phyloP scores from a whole-genome alignment of 192 early-diverging fungal genomes.

The Thamnidium elegans region DNA sequence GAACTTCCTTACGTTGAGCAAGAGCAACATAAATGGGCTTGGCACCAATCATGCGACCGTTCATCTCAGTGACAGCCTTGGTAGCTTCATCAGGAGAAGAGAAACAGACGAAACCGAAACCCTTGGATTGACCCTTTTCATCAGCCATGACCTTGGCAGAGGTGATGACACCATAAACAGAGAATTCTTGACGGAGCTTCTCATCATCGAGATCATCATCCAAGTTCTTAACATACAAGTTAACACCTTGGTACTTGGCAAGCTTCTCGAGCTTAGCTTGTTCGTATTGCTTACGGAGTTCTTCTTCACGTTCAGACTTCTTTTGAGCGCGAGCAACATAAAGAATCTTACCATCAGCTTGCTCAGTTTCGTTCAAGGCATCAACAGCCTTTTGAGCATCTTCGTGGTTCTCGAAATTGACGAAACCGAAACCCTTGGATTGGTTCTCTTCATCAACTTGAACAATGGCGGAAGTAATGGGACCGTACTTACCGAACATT shows the following conservation, averaged over 20 bases:
- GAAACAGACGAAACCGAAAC: conserved; percentile 99
- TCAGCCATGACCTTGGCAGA: conserved; percentile 98
- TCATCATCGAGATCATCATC: conserved; percentile 97
- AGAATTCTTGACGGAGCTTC: conserved; percentile 94
- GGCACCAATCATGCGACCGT: conserved; percentile 73
- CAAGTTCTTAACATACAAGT: conserved; percentile 98
- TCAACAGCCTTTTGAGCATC: conserved; percentile 85
- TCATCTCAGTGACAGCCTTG: conserved; percentile 98
- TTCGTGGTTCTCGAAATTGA: conserved; percentile 94
- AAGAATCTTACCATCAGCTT: conserved; percentile 80
- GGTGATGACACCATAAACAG: conserved; percentile 93
- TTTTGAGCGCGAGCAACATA: conserved; percentile 98
- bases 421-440: conserved; percentile 95
- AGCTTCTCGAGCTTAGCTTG: conserved; percentile 93
- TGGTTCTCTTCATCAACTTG: conserved; percentile 75
- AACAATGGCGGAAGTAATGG: conserved; percentile 80
- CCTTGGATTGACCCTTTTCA: conserved; percentile 83
- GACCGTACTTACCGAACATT: conserved; percentile 79
- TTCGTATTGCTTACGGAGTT: conserved; percentile 95
- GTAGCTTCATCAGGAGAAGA: conserved; percentile 96
- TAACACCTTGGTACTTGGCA: conserved; percentile 98
- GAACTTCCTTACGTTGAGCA: conserved; percentile 86
- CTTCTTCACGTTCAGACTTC: conserved; percentile 96
- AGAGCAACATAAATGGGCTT: conserved; percentile 92
- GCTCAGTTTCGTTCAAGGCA: conserved; percentile 91